Conservation (phyloP, 1,139 yeast species). For the Sugiyamaella novakii region DNA sequence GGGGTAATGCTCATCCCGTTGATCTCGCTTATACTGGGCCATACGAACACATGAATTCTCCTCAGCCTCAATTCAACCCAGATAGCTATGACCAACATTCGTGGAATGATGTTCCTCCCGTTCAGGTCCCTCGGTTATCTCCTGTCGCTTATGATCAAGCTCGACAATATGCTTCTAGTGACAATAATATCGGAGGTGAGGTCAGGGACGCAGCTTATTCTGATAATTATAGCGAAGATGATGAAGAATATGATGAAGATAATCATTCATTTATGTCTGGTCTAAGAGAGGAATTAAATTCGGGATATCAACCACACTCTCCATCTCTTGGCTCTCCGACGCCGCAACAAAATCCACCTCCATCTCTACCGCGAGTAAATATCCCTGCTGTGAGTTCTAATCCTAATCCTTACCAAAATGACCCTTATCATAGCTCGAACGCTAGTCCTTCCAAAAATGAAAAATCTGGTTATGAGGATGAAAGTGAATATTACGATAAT, state of each 20-base stretch:
- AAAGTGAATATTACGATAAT: slow-evolving; percentile 2
- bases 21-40: neutral
- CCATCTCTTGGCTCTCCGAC: neutral
- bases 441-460: neutral
- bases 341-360: no score
- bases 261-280: slow-evolving; percentile 20
- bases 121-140: slow-evolving; percentile 23
- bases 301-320: slow-evolving; percentile 1
- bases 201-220: neutral
- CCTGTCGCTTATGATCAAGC: slow-evolving; percentile 15
- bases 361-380: no score
- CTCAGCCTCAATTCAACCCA: slow-evolving; percentile 17
- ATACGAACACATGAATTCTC: neutral
- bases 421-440: neutral
- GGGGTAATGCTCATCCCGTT: neutral
- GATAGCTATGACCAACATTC: slow-evolving; percentile 17
- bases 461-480: slow-evolving; percentile 2
- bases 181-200: neutral
- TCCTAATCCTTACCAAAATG: neutral
- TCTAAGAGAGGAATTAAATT: slow-evolving; percentile 22
- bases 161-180: slow-evolving; percentile 2
- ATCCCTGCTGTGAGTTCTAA: neutral
- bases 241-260: slow-evolving; percentile 20
- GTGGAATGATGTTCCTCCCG: slow-evolving; percentile 21
- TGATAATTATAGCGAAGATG: slow-evolving; percentile 13